These are phyloP conservation scores for Raddia guianensis DNA, from an alignment of 176 grass and related monocot genomes.

Conservation along the genomic window DNA sequence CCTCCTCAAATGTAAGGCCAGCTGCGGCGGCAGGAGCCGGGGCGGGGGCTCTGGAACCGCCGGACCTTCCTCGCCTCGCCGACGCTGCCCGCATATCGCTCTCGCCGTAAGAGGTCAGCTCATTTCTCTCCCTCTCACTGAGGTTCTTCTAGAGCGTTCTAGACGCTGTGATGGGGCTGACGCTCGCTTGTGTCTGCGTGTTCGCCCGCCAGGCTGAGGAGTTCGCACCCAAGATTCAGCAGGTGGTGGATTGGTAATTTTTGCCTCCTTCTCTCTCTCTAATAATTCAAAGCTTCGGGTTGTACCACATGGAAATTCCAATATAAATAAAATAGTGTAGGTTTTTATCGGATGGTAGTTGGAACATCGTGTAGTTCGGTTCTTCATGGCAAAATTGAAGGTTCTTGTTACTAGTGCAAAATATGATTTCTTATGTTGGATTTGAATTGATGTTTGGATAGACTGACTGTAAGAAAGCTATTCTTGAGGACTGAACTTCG, in stretches of 20 bases:
- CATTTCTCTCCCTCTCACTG: not conserved
- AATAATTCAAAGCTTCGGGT: not conserved
- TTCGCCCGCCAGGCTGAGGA: conserved; percentile 53
- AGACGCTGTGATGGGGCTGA: not conserved
- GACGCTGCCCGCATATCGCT: conserved; percentile 79
- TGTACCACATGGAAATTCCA: not conserved
- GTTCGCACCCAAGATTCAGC: conserved; percentile 75
- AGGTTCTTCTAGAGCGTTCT: not conserved
- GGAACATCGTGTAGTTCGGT: not conserved
- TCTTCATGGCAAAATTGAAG: conserved; percentile 11
- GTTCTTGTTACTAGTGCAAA: not conserved
- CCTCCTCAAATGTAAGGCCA: conserved; percentile 7
- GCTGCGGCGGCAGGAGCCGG: conserved; percentile 26
- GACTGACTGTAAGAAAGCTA: not conserved
- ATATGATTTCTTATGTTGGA: not conserved
- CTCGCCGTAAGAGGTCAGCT: conserved; percentile 57
- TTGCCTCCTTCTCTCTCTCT: not conserved
- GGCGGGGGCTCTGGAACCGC: conserved; percentile 55
- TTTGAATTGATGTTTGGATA: conserved; percentile 24
- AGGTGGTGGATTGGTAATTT: conserved; percentile 73
- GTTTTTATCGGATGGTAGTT: conserved; percentile 5
- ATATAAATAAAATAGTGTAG: not conserved
- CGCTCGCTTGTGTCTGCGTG: conserved; percentile 31
- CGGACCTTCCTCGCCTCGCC: conserved; percentile 74
- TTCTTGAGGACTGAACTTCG: not conserved